Percentiles rank a stretch among this genome's conserved stretches.
phyloP scores from a whole-genome alignment of 73 alveolate species.

The Paramecium tetraurelia region DNA sequence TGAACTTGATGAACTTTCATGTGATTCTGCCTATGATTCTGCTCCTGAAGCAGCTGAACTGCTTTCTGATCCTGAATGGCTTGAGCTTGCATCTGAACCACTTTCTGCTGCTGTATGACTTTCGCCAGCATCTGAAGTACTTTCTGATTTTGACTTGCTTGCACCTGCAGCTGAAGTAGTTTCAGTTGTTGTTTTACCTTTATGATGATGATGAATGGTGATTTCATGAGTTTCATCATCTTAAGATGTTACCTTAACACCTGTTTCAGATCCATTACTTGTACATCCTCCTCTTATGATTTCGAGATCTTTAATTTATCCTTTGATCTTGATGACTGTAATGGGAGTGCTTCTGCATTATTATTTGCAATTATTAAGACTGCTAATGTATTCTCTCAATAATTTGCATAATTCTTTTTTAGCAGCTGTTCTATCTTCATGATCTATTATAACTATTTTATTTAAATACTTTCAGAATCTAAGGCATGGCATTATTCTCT shows the following conservation, averaged over 20 bases:
- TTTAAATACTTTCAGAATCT: not conserved
- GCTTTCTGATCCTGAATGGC: not conserved
- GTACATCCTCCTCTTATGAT: not conserved
- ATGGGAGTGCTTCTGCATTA: conserved; percentile 14
- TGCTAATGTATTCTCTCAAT: conserved; percentile 6
- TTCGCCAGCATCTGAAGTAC: not conserved
- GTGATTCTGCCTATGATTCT: not conserved
- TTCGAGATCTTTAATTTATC: conserved; percentile 23
- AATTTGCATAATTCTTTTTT: conserved; percentile 22
- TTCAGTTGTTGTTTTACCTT: not conserved
- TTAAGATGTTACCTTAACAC: not conserved
- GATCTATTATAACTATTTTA: not conserved
- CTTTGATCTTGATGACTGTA: conserved; percentile 33
- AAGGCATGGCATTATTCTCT: not conserved
- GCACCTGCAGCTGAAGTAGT: not conserved
- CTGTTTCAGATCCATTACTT: not conserved
- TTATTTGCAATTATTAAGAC: not conserved
- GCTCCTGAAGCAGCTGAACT: not conserved
- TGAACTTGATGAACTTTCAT: not conserved
- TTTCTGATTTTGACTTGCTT: not conserved
- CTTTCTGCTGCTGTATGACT: not conserved
- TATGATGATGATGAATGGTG: not conserved
- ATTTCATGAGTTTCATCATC: conserved; percentile 31
- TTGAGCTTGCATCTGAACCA: not conserved
- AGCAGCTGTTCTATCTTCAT: not conserved